phyloP scores from a whole-genome alignment of 768 basidiomycete species.

The Termitomyces sp. region DNA sequence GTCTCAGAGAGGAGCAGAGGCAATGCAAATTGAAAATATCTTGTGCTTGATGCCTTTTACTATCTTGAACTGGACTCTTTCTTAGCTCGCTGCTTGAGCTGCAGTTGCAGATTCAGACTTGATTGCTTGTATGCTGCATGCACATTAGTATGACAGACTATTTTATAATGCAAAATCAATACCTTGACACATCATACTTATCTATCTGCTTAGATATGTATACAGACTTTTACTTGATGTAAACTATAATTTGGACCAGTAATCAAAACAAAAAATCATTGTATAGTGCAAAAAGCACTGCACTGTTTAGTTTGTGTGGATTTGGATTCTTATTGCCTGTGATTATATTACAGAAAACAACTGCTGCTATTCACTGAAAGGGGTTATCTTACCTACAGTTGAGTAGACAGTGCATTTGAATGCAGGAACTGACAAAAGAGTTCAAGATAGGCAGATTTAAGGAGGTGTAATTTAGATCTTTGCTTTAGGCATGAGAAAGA shows the following conservation, averaged over 20 bases:
- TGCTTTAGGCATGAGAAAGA: conserved; percentile 55
- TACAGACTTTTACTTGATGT: background rate
- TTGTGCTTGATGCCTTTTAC: too few species aligned
- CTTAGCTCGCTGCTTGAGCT: background rate
- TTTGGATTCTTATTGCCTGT: too few species aligned
- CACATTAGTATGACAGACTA: background rate
- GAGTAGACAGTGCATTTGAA: too few species aligned
- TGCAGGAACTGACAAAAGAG: too few species aligned
- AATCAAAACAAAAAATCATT: background rate
- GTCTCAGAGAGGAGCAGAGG: too few species aligned
- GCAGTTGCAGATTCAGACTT: background rate
- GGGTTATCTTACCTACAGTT: too few species aligned
- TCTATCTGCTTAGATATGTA: background rate
- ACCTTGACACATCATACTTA: background rate
- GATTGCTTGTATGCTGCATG: background rate
- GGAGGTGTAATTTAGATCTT: conserved; percentile 63
- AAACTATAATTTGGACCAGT: background rate
- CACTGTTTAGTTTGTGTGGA: background rate
- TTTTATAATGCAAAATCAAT: background rate
- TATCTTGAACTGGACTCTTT: too few species aligned
- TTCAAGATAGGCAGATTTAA: too few species aligned
- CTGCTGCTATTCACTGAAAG: background rate
- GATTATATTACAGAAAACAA: background rate
- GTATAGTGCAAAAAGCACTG: background rate
- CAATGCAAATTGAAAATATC: too few species aligned